Conservation (phyloP, 2,329 filamentous ascomycete species). For the Colletotrichum truncatum region DNA sequence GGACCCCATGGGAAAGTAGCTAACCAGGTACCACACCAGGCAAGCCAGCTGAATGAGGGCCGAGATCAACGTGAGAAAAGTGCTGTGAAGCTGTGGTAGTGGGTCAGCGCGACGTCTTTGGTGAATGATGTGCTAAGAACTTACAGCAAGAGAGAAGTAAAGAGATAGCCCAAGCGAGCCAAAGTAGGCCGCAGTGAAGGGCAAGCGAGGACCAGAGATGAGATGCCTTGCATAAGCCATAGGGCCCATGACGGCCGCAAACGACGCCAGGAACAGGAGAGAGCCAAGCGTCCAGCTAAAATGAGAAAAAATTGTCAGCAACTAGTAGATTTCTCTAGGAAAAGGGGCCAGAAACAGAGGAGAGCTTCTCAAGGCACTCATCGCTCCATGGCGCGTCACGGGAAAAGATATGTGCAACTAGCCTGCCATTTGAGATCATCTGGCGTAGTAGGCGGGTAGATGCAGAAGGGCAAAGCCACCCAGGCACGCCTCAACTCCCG, state of each 20-base stretch:
- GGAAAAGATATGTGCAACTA: constrained; percentile 9
- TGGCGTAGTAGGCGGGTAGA: constrained; percentile 44
- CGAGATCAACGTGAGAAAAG: constrained; percentile 84
- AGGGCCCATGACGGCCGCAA: constrained; percentile 94
- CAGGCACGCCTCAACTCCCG: background rate
- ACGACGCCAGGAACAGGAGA: constrained; percentile 87
- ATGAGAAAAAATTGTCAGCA: constrained; percentile 40
- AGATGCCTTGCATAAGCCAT: constrained; percentile 85
- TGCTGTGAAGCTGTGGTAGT: constrained; percentile 76
- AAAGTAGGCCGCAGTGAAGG: constrained; percentile 95
- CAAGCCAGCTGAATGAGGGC: constrained; percentile 85
- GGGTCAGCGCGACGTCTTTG: constrained; percentile 35
- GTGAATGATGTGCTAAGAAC: constrained; percentile 47
- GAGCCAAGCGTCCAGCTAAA: constrained; percentile 94
- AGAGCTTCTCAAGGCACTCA: background rate
- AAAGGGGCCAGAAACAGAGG: background rate
- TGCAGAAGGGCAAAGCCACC: constrained; percentile 38
- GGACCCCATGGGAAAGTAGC: constrained; percentile 97
- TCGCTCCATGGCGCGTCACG: constrained; percentile 25
- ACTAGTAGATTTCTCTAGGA: background rate
- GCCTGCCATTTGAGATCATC: constrained; percentile 36
- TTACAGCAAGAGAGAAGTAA: constrained; percentile 91
- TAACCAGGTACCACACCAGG: constrained; percentile 92
- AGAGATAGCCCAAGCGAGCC: constrained; percentile 90
- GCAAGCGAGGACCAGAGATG: constrained; percentile 82